Evolutionary conservation across 495 filamentous ascomycete genomes (phyloP).

Genomic region (Aspergillus funiculosus): DNA sequence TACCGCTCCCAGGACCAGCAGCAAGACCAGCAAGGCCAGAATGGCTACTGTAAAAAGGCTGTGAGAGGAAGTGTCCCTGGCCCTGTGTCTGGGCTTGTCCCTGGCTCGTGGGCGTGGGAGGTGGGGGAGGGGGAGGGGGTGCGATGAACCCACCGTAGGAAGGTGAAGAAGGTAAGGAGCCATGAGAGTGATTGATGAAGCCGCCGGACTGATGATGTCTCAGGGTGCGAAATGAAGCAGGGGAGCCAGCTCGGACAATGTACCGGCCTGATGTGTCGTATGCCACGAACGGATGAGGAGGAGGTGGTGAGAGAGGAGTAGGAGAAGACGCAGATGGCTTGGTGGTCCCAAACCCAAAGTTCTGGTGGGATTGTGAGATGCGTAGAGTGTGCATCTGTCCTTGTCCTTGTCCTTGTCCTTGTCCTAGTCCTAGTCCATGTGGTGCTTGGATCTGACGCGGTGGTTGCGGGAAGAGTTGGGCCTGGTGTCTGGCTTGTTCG

Average conservation of each 20-base stretch:
- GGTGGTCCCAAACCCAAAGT: constrained; percentile 1
- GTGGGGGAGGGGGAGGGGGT: not conserved
- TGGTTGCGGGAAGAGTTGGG: not conserved
- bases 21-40: too few species aligned
- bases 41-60: too few species aligned
- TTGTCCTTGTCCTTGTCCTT: not conserved
- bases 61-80: too few species aligned
- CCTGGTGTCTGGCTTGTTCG: not conserved
- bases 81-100: too few species aligned
- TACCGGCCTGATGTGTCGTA: not conserved
- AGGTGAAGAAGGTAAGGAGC: not conserved
- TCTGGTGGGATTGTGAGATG: constrained; percentile 6
- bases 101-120: too few species aligned
- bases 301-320: not conserved
- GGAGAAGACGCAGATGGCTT: not conserved
- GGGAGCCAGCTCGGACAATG: not conserved
- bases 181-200: too few species aligned
- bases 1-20: too few species aligned
- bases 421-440: not conserved
- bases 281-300: not conserved
- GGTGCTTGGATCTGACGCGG: not conserved
- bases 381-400: not conserved
- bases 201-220: constrained; percentile 1
- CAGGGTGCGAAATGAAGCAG: not conserved
- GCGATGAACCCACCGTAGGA: too few species aligned